Evolutionary conservation across 768 basidiomycete genomes (phyloP).

Genomic region (Paxillus involutus): DNA sequence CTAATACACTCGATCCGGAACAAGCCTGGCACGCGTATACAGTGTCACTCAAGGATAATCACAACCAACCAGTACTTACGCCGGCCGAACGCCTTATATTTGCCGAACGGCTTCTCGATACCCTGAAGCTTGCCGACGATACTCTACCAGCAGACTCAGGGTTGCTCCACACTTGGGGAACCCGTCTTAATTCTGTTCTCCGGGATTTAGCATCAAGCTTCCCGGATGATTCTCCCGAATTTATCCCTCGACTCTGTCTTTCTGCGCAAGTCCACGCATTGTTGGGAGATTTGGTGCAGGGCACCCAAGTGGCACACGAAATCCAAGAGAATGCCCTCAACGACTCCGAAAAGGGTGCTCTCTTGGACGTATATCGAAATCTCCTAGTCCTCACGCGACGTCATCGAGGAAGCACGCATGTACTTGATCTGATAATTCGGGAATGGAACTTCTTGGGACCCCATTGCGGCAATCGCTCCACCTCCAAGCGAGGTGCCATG

Average conservation of each 20-base stretch:
- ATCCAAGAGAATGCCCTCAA: slow-evolving; percentile 20
- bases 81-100: slow-evolving; percentile 26
- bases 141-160: slow-evolving; percentile 14
- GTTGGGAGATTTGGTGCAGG: slow-evolving; percentile 36
- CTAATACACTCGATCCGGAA: slow-evolving; percentile 33
- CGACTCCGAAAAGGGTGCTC: slow-evolving; percentile 19
- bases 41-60: slow-evolving; percentile 3
- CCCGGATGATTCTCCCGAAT: slow-evolving; percentile 13
- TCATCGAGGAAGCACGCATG: slow-evolving; percentile 30
- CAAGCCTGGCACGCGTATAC: slow-evolving; percentile 42
- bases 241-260: slow-evolving; percentile 27
- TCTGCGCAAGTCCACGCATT: slow-evolving; percentile 35
- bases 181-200: slow-evolving; percentile 36
- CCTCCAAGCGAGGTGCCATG: neutral
- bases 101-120: slow-evolving; percentile 21
- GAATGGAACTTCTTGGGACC: slow-evolving; percentile 37
- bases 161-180: slow-evolving; percentile 35
- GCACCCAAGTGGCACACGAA: slow-evolving; percentile 27
- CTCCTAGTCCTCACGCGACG: slow-evolving; percentile 37
- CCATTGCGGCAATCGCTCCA: slow-evolving; percentile 15
- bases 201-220: slow-evolving; percentile 26
- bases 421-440: slow-evolving; percentile 39
- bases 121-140: slow-evolving; percentile 15
- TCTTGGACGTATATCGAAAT: slow-evolving; percentile 35
- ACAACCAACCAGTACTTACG: slow-evolving; percentile 16